Evolutionary conservation across 768 basidiomycete genomes (phyloP).

Genomic region (Lepiota subincarnata): DNA sequence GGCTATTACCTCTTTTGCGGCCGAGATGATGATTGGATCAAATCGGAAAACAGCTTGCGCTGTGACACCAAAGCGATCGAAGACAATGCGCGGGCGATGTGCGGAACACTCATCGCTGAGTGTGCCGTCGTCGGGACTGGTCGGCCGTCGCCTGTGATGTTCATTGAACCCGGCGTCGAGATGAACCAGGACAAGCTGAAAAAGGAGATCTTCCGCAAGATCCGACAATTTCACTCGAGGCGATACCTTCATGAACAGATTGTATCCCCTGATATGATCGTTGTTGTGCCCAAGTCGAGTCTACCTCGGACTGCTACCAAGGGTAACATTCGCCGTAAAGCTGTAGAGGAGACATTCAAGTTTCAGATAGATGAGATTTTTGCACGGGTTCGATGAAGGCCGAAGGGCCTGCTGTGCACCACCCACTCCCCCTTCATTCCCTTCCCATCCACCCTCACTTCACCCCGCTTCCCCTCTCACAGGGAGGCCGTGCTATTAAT

Average conservation of each 20-base stretch:
- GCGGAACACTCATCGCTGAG: slow-evolving; percentile 60
- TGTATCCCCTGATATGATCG: slow-evolving; percentile 56
- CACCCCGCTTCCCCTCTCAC: not conserved
- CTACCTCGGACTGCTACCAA: slow-evolving; percentile 78
- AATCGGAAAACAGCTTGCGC: slow-evolving; percentile 71
- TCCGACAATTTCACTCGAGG: slow-evolving; percentile 66
- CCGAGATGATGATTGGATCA: slow-evolving; percentile 84
- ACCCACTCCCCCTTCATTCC: too few species aligned
- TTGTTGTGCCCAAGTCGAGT: slow-evolving; percentile 61
- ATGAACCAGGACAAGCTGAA: slow-evolving; percentile 56
- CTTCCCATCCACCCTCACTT: not conserved
- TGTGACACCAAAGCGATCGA: slow-evolving; percentile 83
- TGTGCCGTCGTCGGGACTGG: slow-evolving; percentile 77
- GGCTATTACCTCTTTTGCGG: slow-evolving; percentile 65
- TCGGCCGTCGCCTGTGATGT: slow-evolving; percentile 71
- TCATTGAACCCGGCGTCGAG: slow-evolving; percentile 59
- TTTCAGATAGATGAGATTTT: slow-evolving; percentile 58
- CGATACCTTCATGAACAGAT: slow-evolving; percentile 81
- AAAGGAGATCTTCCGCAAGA: slow-evolving; percentile 70
- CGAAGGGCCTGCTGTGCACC: too few species aligned
- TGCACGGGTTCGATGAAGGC: slow-evolving; percentile 14
- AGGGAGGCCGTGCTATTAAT: not conserved
- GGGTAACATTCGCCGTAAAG: slow-evolving; percentile 75
- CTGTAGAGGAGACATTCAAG: slow-evolving; percentile 66
- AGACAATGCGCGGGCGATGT: slow-evolving; percentile 66